Percentiles rank a stretch among this genome's conserved stretches.
Evolutionary conservation across 345 rosid genomes (phyloP).

Genomic region (Eucalyptus pauciflora): DNA sequence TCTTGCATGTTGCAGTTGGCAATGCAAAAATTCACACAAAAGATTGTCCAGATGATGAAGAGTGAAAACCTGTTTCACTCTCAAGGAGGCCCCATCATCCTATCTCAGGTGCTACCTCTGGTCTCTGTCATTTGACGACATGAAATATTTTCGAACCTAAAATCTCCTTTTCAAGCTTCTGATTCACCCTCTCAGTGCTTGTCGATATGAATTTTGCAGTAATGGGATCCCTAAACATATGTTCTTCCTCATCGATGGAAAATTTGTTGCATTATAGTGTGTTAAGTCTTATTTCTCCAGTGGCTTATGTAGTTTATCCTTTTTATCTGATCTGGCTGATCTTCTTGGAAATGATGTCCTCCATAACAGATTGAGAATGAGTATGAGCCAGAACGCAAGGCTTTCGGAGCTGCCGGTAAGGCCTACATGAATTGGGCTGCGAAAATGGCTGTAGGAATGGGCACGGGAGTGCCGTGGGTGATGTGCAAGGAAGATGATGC

Average conservation of each 20-base stretch:
- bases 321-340: not conserved
- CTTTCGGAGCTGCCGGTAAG: slow-evolving; percentile 36
- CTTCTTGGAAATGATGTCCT: not conserved
- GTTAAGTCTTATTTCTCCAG: not conserved
- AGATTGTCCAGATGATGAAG: slow-evolving; percentile 26
- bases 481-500: slow-evolving; percentile 74
- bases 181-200: not conserved
- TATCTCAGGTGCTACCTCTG: slow-evolving; percentile 17
- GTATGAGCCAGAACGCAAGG: slow-evolving; percentile 30
- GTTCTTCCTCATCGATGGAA: not conserved
- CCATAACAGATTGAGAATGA: slow-evolving; percentile 53
- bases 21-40: slow-evolving; percentile 25
- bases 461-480: slow-evolving; percentile 68
- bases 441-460: slow-evolving; percentile 39
- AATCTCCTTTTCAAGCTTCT: not conserved
- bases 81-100: slow-evolving; percentile 39
- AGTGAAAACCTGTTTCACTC: slow-evolving; percentile 18
- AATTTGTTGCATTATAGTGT: not conserved
- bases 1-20: slow-evolving; percentile 5
- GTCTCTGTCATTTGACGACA: not conserved
- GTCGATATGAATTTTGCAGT: not conserved
- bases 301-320: not conserved
- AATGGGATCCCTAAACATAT: not conserved
- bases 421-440: slow-evolving; percentile 65
- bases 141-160: not conserved